Evolutionary conservation across 208 protist species (phyloP).

Genomic region (Wallacemonas sp.): DNA sequence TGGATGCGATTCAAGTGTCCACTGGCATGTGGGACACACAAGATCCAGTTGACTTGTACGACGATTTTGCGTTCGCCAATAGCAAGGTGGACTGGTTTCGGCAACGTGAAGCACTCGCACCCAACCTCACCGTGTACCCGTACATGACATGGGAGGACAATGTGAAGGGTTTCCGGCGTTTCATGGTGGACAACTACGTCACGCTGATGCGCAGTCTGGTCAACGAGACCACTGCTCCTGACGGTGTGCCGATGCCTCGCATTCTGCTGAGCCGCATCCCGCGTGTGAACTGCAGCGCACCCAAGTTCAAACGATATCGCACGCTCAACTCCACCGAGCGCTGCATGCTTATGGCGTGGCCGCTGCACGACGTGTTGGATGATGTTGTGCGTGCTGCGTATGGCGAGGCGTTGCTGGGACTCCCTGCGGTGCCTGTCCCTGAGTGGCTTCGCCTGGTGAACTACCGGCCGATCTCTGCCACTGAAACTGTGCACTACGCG

Average conservation of each 20-base stretch:
- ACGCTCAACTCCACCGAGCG: conserved; percentile 1
- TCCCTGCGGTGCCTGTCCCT: background rate
- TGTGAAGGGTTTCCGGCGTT: background rate
- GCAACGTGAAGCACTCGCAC: background rate
- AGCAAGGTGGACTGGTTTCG: background rate
- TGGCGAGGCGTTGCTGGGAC: background rate
- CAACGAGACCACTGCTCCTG: background rate
- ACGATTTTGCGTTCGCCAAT: background rate
- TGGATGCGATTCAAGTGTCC: conserved; percentile 1
- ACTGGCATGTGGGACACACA: conserved; percentile 1
- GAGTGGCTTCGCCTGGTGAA: conserved; percentile 7
- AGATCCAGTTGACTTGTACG: background rate
- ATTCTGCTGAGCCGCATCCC: background rate
- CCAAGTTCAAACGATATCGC: background rate
- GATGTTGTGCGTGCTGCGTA: conserved; percentile 2
- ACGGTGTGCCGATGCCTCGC: background rate
- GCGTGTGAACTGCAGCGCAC: background rate
- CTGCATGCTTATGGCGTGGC: background rate
- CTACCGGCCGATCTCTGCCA: background rate
- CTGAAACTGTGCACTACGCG: background rate
- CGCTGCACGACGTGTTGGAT: background rate
- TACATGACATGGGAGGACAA: conserved; percentile 11
- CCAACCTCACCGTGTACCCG: background rate
- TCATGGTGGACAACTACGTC: background rate
- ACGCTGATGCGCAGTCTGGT: background rate